A percentile compares a stretch with the other conserved stretches of the same genome.
Conservation (phyloP, 192 early-diverging fungal species). For the Entophlyctis luteolus region DNA sequence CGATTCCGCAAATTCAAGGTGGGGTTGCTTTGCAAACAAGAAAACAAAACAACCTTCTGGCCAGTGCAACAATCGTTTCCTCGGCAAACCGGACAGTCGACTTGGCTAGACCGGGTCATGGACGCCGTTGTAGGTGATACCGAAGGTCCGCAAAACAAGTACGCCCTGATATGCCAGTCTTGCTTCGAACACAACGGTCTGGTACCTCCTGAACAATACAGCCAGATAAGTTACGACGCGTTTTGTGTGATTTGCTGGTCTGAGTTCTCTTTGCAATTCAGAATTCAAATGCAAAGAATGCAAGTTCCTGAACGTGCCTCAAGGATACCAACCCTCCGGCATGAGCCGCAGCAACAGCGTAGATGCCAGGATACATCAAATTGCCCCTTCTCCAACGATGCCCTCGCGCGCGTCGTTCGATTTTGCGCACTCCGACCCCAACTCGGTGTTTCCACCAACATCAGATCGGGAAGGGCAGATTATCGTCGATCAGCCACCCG, state of each 20-base stretch:
- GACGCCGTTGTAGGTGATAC: constrained; percentile 85
- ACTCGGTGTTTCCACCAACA: too few species aligned
- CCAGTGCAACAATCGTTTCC: neutral
- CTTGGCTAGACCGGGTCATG: constrained; percentile 89
- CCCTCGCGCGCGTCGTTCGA: neutral
- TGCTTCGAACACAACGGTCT: constrained; percentile 94
- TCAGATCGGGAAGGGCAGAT: too few species aligned
- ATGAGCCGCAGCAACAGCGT: neutral
- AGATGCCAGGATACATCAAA: neutral
- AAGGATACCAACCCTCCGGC: neutral
- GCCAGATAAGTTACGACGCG: neutral
- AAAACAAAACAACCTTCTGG: neutral
- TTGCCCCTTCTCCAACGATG: neutral
- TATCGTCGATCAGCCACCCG: too few species aligned
- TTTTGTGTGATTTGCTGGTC: neutral
- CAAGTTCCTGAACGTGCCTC: neutral
- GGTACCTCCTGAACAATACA: constrained; percentile 71
- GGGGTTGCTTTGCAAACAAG: neutral
- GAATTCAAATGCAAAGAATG: constrained; percentile 20
- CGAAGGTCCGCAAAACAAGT: constrained; percentile 81
- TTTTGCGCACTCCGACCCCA: neutral
- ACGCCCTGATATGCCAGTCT: constrained; percentile 86
- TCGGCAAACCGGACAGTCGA: neutral
- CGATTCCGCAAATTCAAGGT: constrained; percentile 7
- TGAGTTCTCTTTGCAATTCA: neutral